Evolutionary conservation across 129 eudicot species (phyloP), one percentile per base, ranked within the genome.

Genomic region (Saposhnikovia divaricata): DNA sequence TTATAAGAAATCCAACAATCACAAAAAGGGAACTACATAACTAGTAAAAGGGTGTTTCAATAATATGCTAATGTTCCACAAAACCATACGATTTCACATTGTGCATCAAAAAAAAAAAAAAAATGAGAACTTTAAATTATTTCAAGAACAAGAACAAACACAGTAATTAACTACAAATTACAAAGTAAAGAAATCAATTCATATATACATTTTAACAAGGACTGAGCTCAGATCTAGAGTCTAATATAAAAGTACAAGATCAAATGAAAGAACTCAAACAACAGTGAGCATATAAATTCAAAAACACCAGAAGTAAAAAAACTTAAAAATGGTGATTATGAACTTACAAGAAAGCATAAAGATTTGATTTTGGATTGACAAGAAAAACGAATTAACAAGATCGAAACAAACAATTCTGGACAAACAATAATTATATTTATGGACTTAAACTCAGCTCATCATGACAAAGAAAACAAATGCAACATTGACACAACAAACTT

Each of bases 361-460:
- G 83, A 80, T 82, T 80, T 75, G 83, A 82, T 80, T 82, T 78
- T 83, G 45, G 80, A 82, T 70, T 47, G 70, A 80, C 68, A 68
- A 68, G n/a, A n/a, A n/a, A n/a, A n/a, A n/a, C n/a, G n/a, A n/a
- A n/a, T n/a, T n/a, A n/a, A n/a, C n/a, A n/a, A n/a, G n/a, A n/a
- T n/a, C n/a, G n/a, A n/a, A n/a, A n/a, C n/a, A n/a, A n/a, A n/a
- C n/a, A n/a, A n/a, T n/a, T n/a, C n/a, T n/a, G n/a, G n/a, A n/a
- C n/a, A n/a, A n/a, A n/a, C n/a, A n/a, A n/a, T n/a, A n/a, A n/a
- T n/a, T n/a, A n/a, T n/a, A n/a, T n/a, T n/a, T n/a, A n/a, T n/a
- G n/a, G n/a, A n/a, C n/a, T n/a, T n/a, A n/a, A n/a, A n/a, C n/a
- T n/a, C n/a, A n/a, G n/a, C n/a, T n/a, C n/a, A n/a, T n/a, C n/a